phyloP scores from a whole-genome alignment of 2,329 filamentous ascomycete genomes.

The Grosmannia serpens region DNA sequence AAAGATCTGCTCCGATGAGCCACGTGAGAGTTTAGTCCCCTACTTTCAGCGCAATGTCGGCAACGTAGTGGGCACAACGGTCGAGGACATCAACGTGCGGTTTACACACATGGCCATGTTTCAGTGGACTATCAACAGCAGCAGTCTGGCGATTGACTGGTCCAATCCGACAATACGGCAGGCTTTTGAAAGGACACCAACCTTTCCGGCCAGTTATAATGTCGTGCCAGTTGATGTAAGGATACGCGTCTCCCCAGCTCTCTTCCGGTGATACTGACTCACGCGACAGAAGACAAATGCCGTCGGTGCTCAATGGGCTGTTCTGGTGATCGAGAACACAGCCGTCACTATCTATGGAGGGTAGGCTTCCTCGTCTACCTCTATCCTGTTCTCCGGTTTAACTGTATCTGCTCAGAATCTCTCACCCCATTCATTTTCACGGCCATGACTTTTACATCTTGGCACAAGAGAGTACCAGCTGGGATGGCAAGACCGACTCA shows the following conservation, averaged over 20 bases:
- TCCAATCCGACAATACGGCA: slow-evolving; percentile 22
- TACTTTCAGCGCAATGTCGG: neutral
- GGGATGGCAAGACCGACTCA: neutral
- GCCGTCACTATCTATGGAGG: neutral
- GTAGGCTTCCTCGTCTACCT: neutral
- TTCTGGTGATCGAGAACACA: slow-evolving; percentile 19
- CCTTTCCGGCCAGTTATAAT: neutral
- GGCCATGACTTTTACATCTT: slow-evolving; percentile 29
- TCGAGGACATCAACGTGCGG: slow-evolving; percentile 23
- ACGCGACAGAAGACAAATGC: slow-evolving; percentile 9
- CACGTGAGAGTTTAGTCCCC: neutral
- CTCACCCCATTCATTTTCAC: slow-evolving; percentile 30
- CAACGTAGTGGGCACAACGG: neutral
- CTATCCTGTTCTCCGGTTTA: neutral
- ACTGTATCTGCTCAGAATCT: neutral
- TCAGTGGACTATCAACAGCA: slow-evolving; percentile 14
- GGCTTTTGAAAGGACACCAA: slow-evolving; percentile 12
- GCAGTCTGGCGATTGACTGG: slow-evolving; percentile 22
- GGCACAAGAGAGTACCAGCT: slow-evolving; percentile 12
- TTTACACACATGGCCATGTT: slow-evolving; percentile 26
- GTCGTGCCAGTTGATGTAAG: neutral
- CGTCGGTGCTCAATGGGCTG: no score
- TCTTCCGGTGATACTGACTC: no score
- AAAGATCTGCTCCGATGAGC: neutral
- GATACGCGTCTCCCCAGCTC: no score